Conservation (phyloP, 1,139 yeast species). For the Yamadazyma dendronema region DNA sequence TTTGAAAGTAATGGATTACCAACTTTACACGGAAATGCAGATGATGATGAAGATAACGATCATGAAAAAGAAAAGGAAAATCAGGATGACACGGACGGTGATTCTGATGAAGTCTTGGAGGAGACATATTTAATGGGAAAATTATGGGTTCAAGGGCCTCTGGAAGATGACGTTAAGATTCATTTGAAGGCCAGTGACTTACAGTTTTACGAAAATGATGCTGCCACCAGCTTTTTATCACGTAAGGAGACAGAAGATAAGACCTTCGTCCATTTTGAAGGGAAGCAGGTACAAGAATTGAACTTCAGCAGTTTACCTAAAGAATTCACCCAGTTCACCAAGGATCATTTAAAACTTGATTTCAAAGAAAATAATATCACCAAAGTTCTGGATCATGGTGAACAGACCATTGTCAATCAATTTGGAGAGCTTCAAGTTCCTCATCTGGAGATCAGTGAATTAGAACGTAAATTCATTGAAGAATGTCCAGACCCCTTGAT, state of each 20-base stretch:
- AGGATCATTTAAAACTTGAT: slow-evolving; percentile 18
- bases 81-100: slow-evolving; percentile 32
- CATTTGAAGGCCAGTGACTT: slow-evolving; percentile 15
- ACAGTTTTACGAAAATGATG: slow-evolving; percentile 7
- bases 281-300: slow-evolving; percentile 16
- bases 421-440: slow-evolving; percentile 41
- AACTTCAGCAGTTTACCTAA: slow-evolving; percentile 18
- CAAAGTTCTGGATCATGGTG: slow-evolving; percentile 9
- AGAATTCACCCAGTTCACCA: slow-evolving; percentile 20
- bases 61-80: slow-evolving; percentile 25
- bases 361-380: slow-evolving; percentile 20
- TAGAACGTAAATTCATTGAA: slow-evolving; percentile 66
- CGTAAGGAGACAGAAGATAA: slow-evolving; percentile 6
- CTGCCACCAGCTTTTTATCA: not conserved
- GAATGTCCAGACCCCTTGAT: slow-evolving; percentile 59
- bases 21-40: slow-evolving; percentile 44
- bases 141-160: slow-evolving; percentile 93
- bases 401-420: slow-evolving; percentile 28
- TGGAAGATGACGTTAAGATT: slow-evolving; percentile 52
- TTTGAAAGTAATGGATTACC: slow-evolving; percentile 85
- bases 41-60: slow-evolving; percentile 36
- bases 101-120: slow-evolving; percentile 40
- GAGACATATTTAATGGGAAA: slow-evolving; percentile 83
- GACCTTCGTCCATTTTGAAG: slow-evolving; percentile 7
- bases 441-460: slow-evolving; percentile 32